A percentile compares a stretch with the other conserved stretches of the same genome.
Evolutionary conservation across 371 early-diverging fungal species (phyloP).

Genomic region (Mucor irregularis): DNA sequence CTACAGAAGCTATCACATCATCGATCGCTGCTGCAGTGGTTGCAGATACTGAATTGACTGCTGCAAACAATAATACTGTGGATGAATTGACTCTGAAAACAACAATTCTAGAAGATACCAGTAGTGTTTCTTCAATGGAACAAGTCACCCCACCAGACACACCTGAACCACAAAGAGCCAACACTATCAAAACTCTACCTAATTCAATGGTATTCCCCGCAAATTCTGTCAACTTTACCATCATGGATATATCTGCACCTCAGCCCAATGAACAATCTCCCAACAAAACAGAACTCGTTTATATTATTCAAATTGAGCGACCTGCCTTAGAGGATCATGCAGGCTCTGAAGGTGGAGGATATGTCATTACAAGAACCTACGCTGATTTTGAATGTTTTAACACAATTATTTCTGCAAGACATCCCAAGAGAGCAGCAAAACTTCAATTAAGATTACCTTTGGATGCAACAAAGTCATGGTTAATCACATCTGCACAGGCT

Average conservation of each 20-base stretch:
- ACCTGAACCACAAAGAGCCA: conserved; percentile 8
- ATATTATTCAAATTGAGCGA: conserved; percentile 51
- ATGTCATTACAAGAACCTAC: conserved; percentile 50
- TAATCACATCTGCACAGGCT: conserved; percentile 19
- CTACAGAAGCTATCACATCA: neutral
- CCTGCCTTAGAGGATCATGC: conserved; percentile 31
- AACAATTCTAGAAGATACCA: conserved; percentile 1
- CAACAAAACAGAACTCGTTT: conserved; percentile 32
- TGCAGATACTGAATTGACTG: neutral
- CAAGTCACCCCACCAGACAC: conserved; percentile 6
- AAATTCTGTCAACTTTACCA: conserved; percentile 43
- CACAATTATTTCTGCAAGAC: conserved; percentile 31
- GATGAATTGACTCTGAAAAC: neutral
- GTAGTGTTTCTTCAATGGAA: neutral
- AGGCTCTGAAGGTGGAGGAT: conserved; percentile 51
- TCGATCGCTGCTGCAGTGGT: conserved; percentile 7
- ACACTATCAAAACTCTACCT: neutral
- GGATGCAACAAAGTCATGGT: conserved; percentile 36
- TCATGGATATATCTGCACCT: conserved; percentile 46
- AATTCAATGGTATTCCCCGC: conserved; percentile 24
- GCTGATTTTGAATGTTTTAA: conserved; percentile 49
- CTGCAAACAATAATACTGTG: neutral
- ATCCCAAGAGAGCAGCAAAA: conserved; percentile 28
- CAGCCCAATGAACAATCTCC: neutral
- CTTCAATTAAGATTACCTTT: conserved; percentile 37